Base-by-base conservation (phyloP, 2,329 filamentous ascomycete species). In the Tympanopsis confertula region DNA sequence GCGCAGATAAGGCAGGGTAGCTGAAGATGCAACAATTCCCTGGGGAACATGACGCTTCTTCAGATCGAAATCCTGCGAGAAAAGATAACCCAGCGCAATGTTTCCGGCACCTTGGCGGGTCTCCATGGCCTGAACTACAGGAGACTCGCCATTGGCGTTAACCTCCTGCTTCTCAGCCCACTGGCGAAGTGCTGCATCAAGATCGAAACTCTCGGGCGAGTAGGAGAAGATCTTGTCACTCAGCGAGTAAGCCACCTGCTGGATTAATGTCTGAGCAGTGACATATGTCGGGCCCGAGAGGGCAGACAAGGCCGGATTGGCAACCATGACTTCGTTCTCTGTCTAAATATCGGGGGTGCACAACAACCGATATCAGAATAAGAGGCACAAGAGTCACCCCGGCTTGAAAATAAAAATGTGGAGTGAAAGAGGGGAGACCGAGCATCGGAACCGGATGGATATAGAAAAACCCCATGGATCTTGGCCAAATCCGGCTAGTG, bases 201-300 rank as follows among this genome's bases (percentile, higher is more conserved):
- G 73, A 55, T 93, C 85, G 53, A 95, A 96, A 13, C 86, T 84
- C 53, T 94, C 85, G 19, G 88, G 86, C 3, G 89, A 96, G 68
- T 94, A 96, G 40, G 88, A 84, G 66, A 94, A 98, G 63, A 96
- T 79, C 70, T 94, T 94, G 69, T 96, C 88, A 40, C 89, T 96
- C 43, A 98, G 72, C 45, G 85, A 76, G 65, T 94, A 98, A 43
- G 89, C 86, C 46, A 96, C 82, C 63, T 98, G 91, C 66, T 98
- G 91, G 46, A 96, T 82, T 39, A 98, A 75, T 17, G 86, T 78
- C 64, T 98, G 91, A 20, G 87, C 85, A 29, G 89, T 96, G 43
- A 89, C 74, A 62, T 98, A 98, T 39, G 85, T 91, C 47, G 89
- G 85, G 13, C 89, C 91, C 42, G 74, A 79, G 58, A 96, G 84